Percentiles rank a stretch among this genome's conserved stretches.
Conservation (phyloP, 441 rosid genomes). For the Pelargonium exstipulatum region DNA sequence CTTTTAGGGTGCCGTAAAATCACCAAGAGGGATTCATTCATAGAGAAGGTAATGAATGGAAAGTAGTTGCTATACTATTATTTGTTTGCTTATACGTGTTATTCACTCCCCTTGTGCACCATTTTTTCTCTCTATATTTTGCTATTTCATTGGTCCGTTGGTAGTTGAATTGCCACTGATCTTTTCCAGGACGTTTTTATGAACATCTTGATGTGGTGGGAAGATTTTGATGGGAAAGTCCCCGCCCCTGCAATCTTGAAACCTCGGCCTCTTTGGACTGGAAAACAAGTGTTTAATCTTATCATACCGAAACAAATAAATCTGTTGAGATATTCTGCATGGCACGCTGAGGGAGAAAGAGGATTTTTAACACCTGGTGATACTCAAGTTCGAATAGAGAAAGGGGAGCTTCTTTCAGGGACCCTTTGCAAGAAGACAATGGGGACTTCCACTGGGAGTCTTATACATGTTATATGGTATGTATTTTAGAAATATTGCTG, state of each 20-base stretch:
- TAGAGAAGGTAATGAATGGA: conserved; percentile 63
- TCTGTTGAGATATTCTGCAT: conserved; percentile 79
- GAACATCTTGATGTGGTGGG: conserved; percentile 99
- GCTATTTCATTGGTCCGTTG: conserved; percentile 1
- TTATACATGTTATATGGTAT: conserved; percentile 96
- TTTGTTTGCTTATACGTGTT: not conserved
- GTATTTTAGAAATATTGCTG: conserved; percentile 11
- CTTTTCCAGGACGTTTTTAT: conserved; percentile 84
- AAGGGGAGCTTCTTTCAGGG: conserved; percentile 87
- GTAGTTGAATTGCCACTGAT: conserved; percentile 14
- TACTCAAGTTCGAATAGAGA: conserved; percentile 88
- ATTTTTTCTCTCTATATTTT: conserved; percentile 15
- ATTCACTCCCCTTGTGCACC: not conserved
- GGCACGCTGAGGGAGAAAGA: conserved; percentile 81
- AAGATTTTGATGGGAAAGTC: conserved; percentile 98
- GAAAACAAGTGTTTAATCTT: conserved; percentile 95
- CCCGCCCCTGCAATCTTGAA: conserved; percentile 92
- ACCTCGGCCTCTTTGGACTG: conserved; percentile 97
- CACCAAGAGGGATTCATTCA: conserved; percentile 97
- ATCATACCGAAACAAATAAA: conserved; percentile 98
- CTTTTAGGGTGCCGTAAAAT: conserved; percentile 97
- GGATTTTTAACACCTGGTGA: conserved; percentile 89
- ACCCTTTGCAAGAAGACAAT: conserved; percentile 97
- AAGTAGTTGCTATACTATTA: not conserved
- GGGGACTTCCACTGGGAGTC: conserved; percentile 92